Base-by-base conservation (phyloP, 305 asterid species). In the Withania somnifera region DNA sequence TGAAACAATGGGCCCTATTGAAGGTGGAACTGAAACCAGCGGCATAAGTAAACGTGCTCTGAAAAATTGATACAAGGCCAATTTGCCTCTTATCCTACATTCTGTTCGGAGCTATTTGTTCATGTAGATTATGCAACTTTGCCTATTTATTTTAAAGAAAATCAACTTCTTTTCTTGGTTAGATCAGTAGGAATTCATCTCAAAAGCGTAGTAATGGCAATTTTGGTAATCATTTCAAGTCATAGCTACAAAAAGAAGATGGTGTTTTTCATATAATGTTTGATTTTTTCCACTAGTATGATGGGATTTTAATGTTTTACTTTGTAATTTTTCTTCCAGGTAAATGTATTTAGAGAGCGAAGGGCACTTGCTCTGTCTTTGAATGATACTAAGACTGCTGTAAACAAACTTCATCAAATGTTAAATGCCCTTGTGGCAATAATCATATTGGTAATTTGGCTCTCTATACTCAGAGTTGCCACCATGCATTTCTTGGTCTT, bases 361-460 rank as follows among this genome's bases (percentile, higher is more conserved):
- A 85, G 96, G 78, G 96, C 97, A 51, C 95, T 94, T 58, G 97
- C 97, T 10, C 73, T 93, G 78, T 91, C 98, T 7, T 86, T 95
- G 58, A 90, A 94, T 69, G 98, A 94, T 90, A 94, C 98, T 2
- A 94, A 93, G 85, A 94, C 97, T 4, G 98, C 98, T 1, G 98
- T 95, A 28, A 91, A 92, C 88, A 92, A 89, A 61, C 92, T 95
- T 19, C 97, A 92, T 87, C 93, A 89, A 22, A 91, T 95, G 92
- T 76, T 92, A 84, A 90, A 92, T 73, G 89, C 40, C 56, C 34
- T 92, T 19, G 95, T 93, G 82, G 91, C 84, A 42, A 4, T 89
- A 40, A 57, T 92, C 79, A 76, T 91, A 38, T n/a, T 88, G 52
- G 64, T 88, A 50, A 91, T 90, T 76, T 95, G 94, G 95, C 97